Evolutionary conservation across 169 alveolate species (phyloP).

Genomic region (Eimeria acervulina): DNA sequence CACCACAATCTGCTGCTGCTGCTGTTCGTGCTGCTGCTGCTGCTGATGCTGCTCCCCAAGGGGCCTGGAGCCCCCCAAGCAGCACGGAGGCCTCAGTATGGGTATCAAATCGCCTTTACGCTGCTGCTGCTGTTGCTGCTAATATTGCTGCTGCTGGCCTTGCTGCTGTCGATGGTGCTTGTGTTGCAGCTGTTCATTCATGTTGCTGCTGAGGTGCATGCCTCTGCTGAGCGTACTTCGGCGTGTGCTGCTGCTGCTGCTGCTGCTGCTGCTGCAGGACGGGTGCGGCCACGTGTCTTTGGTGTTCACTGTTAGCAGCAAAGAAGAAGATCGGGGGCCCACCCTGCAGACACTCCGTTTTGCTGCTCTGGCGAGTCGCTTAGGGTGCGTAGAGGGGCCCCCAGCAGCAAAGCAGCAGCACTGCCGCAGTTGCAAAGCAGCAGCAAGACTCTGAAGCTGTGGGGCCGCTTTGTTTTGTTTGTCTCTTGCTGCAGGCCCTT

Average conservation of each 20-base stretch:
- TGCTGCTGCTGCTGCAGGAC: slow-evolving; percentile 53
- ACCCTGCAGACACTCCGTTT: slow-evolving; percentile 57
- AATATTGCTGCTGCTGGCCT: neutral
- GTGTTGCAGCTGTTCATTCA: neutral
- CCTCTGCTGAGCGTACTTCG: neutral
- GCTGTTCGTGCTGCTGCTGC: neutral
- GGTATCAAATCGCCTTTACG: too few relatives aligned
- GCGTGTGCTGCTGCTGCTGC: neutral
- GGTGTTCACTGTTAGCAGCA: slow-evolving; percentile 68
- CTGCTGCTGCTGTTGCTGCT: neutral
- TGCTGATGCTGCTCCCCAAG: neutral
- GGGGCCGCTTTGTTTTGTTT: neutral
- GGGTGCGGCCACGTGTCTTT: slow-evolving; percentile 55
- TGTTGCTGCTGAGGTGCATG: neutral
- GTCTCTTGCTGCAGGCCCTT: slow-evolving; percentile 34
- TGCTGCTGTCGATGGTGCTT: neutral
- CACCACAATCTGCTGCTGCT: neutral
- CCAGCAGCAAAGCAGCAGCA: neutral
- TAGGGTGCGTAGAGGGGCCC: slow-evolving; percentile 8
- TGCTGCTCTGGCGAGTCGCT: slow-evolving; percentile 44
- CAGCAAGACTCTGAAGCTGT: neutral
- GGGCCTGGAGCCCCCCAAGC: too few relatives aligned
- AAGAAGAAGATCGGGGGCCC: slow-evolving; percentile 1
- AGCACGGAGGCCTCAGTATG: too few relatives aligned
- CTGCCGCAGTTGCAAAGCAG: neutral